phyloP scores from a whole-genome alignment of 331 rosid genomes.

The Prunus yedoensis region DNA sequence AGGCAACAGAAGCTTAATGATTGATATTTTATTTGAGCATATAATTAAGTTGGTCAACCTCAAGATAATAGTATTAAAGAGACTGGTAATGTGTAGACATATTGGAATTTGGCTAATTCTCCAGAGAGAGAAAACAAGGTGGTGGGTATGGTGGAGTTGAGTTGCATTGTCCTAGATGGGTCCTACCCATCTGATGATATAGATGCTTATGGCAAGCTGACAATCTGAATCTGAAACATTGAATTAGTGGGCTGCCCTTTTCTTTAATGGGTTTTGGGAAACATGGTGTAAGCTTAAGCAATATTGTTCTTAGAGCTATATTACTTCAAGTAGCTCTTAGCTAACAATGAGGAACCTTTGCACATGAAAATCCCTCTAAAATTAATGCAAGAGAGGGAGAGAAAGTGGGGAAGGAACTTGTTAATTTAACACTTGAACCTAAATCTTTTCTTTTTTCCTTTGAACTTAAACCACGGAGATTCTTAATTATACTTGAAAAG shows the following conservation, averaged over 20 bases:
- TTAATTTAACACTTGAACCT: background rate
- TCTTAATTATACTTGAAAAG: background rate
- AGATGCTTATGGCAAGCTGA: conserved; percentile 25
- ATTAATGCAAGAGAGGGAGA: background rate
- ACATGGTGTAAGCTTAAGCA: background rate
- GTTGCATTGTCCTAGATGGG: conserved; percentile 14
- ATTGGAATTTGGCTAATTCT: conserved; percentile 15
- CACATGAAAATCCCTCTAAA: conserved; percentile 16
- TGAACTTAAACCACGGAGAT: too few species aligned
- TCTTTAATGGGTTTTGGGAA: conserved; percentile 5
- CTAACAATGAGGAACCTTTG: conserved; percentile 6
- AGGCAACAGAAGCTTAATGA: conserved; percentile 16
- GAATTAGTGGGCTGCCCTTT: conserved; percentile 17
- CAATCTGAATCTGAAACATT: conserved; percentile 17
- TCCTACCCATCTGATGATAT: conserved; percentile 30
- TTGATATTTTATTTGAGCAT: background rate
- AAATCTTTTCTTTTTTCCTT: too few species aligned
- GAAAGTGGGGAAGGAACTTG: background rate
- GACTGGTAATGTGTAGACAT: conserved; percentile 14
- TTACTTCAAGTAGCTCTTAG: conserved; percentile 5
- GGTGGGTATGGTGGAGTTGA: conserved; percentile 17
- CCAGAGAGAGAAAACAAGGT: conserved; percentile 11
- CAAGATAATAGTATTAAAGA: conserved; percentile 18
- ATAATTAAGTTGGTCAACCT: conserved; percentile 28
- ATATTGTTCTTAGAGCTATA: background rate